Percentiles rank a stretch among this genome's conserved stretches.
phyloP scores from a whole-genome alignment of 345 rosid species.

The Euclidium syriacum region DNA sequence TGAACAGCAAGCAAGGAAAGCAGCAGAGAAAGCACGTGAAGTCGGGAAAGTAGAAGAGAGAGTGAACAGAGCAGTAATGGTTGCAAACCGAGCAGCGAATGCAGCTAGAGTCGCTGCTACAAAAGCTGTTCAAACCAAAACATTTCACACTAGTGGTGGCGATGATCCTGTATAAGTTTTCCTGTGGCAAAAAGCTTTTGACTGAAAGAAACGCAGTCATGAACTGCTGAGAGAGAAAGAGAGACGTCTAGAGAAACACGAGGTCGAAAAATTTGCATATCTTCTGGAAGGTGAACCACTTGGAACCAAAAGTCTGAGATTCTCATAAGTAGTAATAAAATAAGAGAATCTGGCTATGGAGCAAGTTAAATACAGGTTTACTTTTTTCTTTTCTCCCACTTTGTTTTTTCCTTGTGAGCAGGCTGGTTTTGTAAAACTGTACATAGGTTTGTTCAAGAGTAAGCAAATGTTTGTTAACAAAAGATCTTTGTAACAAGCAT shows the following conservation, averaged over 20 bases:
- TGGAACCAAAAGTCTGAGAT: constrained; percentile 31
- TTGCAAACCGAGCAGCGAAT: constrained; percentile 77
- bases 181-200: constrained; percentile 17
- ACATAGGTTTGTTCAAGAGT: constrained; percentile 30
- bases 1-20: constrained; percentile 65
- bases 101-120: constrained; percentile 85
- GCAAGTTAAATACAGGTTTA: constrained; percentile 30
- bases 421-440: constrained; percentile 25
- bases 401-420: constrained; percentile 9
- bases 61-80: constrained; percentile 57
- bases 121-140: constrained; percentile 65
- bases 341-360: constrained; percentile 31
- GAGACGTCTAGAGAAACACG: neutral
- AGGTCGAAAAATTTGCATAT: neutral
- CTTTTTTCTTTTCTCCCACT: constrained; percentile 14
- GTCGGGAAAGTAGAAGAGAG: constrained; percentile 56
- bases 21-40: constrained; percentile 54
- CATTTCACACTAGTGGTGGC: constrained; percentile 29
- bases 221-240: constrained; percentile 4
- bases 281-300: constrained; percentile 27
- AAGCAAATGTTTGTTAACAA: constrained; percentile 29
- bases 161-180: constrained; percentile 28
- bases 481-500: constrained; percentile 26
- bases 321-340: constrained; percentile 24
- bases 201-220: constrained; percentile 17